Base-by-base conservation (phyloP, 768 basidiomycete genomes). In the Pholiota microspora region DNA sequence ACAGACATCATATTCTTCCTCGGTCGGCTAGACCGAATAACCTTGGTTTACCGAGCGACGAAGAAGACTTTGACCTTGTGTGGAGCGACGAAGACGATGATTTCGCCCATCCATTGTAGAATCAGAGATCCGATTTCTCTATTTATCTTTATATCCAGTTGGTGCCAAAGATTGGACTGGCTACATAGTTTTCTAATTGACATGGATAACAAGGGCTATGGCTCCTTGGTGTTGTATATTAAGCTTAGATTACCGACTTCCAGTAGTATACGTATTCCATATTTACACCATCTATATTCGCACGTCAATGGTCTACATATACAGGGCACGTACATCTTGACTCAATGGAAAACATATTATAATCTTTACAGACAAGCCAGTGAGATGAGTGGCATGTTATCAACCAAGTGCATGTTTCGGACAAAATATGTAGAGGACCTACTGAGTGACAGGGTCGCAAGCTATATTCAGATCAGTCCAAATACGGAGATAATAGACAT, bases 31-130 rank as follows among this genome's bases (percentile, higher is more conserved):
- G 71, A 62, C 69, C 71, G 23, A 66, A 73, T 4, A 81, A 79
- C 54, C 74, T 79, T 25, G 78, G 79, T 3, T 66, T 82, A 7
- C 77, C 79, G 0, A 64, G 74, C 35, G 81, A 80, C 57, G 80
- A 80, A 21, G 82, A 79, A 27, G 78, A 77, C 42, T 81, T 80
- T 51, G 80, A 84, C 61, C 60, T 82, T 13, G 59, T 78, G 16
- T 80, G 75, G 77, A 80, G 76, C 25, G 82, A 80, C 47, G 77
- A 79, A 6, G 82, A 83, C 23, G 73, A 71, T 45, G 69, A 53
- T 32, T 42, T 60, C 18, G 56, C 48, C 16, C 59, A 55, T 31
- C 45, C 54, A 32, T 42, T 52, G 42, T 51, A 44, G 56, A 24
- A 36, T 29, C 8, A 28, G 40, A 51, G 24, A 24, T 47, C 45